phyloP scores from a whole-genome alignment of 2,329 filamentous ascomycete genomes.

The Colletotrichum melonis region DNA sequence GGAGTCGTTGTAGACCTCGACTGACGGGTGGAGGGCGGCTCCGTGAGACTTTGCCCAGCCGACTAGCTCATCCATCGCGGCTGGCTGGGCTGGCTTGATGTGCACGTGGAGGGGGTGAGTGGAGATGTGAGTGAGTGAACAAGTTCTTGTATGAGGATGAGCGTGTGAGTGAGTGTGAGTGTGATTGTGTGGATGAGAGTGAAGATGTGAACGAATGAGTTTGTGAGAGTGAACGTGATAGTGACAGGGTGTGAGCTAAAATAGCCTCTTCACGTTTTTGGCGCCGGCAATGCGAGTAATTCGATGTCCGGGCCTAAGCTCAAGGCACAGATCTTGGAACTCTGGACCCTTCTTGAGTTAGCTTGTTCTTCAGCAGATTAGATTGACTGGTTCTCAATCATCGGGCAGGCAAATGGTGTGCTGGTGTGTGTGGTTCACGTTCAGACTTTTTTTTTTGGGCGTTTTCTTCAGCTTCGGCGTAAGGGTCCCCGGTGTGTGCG shows the following conservation, averaged over 20 bases:
- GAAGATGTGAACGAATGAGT: not conserved
- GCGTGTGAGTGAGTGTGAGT: not conserved
- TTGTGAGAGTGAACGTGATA: not conserved
- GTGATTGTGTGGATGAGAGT: not conserved
- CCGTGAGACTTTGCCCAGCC: constrained; percentile 60
- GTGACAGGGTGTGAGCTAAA: not conserved
- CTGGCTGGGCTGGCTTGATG: not conserved
- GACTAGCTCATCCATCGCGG: constrained; percentile 48
- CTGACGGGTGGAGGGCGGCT: constrained; percentile 59
- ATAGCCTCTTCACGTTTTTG: not conserved
- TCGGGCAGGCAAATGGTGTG: not conserved
- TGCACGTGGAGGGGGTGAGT: not conserved
- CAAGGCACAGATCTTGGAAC: not conserved
- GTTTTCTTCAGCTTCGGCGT: not conserved
- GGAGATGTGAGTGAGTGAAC: not conserved
- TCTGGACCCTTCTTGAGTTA: not conserved
- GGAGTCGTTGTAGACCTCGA: constrained; percentile 65
- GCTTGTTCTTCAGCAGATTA: not conserved
- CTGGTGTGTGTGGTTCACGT: not conserved
- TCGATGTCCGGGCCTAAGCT: not conserved
- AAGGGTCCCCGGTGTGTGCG: not conserved
- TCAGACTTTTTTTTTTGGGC: constrained; percentile 4
- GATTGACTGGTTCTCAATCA: not conserved
- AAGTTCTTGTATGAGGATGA: not conserved
- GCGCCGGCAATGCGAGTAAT: not conserved